phyloP scores from a whole-genome alignment of 352 stramenopile genomes.

The Pythium sukuiense region DNA sequence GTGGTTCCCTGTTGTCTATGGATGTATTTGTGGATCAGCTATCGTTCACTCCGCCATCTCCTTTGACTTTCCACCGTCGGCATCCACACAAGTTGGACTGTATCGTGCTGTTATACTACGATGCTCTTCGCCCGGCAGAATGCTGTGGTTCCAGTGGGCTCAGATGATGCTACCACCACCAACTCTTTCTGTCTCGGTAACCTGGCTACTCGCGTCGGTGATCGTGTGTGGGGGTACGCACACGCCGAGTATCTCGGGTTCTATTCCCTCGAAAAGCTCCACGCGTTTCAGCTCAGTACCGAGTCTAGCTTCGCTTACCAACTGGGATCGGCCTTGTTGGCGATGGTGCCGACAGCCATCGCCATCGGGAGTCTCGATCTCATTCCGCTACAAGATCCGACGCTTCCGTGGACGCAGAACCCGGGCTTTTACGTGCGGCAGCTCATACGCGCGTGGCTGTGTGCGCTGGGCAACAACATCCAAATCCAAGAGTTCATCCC shows the following conservation, averaged over 20 bases:
- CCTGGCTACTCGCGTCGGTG: too few relatives aligned
- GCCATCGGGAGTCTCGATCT: background rate
- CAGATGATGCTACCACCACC: too few relatives aligned
- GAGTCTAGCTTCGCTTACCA: too few relatives aligned
- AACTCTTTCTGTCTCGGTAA: too few relatives aligned
- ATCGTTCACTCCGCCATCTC: too few relatives aligned
- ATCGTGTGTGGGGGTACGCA: background rate
- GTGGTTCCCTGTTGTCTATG: too few relatives aligned
- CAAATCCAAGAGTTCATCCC: slow-evolving; percentile 32
- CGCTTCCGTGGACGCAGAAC: slow-evolving; percentile 5
- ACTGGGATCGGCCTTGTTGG: background rate
- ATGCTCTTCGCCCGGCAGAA: too few relatives aligned
- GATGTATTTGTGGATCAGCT: too few relatives aligned
- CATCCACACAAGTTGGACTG: too few relatives aligned
- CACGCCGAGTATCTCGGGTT: background rate
- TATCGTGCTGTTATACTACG: too few relatives aligned
- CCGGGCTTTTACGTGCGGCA: slow-evolving; percentile 32
- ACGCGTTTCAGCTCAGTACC: background rate
- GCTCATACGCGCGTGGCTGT: slow-evolving; percentile 24
- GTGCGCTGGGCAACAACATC: slow-evolving; percentile 18
- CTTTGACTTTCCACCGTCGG: too few relatives aligned
- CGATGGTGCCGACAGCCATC: background rate
- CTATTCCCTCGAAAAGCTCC: background rate
- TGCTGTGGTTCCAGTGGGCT: too few relatives aligned
- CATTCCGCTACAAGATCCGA: slow-evolving; percentile 6